Percentiles rank a stretch among this genome's conserved stretches.
Conservation (phyloP, 805 yeast genomes). For the Ogataea polymorpha region DNA sequence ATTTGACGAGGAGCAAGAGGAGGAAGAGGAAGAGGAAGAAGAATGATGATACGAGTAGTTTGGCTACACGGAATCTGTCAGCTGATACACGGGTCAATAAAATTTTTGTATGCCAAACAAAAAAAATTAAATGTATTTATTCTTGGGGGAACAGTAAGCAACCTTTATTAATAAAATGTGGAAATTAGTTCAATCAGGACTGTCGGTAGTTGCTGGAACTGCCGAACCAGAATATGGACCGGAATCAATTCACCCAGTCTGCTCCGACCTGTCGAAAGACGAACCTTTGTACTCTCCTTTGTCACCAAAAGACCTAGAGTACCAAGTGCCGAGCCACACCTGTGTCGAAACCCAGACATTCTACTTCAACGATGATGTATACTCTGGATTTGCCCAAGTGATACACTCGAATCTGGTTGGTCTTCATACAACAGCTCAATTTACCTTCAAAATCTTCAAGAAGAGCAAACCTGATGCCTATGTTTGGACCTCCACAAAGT, state of each 20-base stretch:
- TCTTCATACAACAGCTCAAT: conserved; percentile 85
- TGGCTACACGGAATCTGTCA: conserved; percentile 5
- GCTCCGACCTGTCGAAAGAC: conserved; percentile 48
- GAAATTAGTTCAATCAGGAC: conserved; percentile 34
- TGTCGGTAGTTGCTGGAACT: conserved; percentile 94
- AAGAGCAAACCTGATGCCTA: conserved; percentile 46
- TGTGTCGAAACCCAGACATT: conserved; percentile 96
- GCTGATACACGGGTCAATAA: conserved; percentile 1
- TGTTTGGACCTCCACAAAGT: conserved; percentile 89
- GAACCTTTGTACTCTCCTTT: conserved; percentile 60
- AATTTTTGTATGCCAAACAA: conserved; percentile 6
- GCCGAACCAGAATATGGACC: conserved; percentile 97
- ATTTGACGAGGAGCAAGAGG: conserved; percentile 20
- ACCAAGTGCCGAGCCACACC: conserved; percentile 73
- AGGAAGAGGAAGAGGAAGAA: conserved; percentile 14
- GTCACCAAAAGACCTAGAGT: conserved; percentile 63
- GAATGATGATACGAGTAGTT: conserved; percentile 3
- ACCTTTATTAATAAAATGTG: conserved; percentile 24
- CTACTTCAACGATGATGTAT: conserved; percentile 67
- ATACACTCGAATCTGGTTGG: conserved; percentile 93
- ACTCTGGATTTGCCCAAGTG: conserved; percentile 87
- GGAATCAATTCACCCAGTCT: conserved; percentile 84
- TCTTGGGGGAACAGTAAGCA: conserved; percentile 5
- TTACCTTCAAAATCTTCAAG: conserved; percentile 80
- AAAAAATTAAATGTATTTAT: not conserved